These are phyloP conservation scores for Fraxinus ornus DNA, from an alignment of 305 asterid species.

Conservation along the genomic window DNA sequence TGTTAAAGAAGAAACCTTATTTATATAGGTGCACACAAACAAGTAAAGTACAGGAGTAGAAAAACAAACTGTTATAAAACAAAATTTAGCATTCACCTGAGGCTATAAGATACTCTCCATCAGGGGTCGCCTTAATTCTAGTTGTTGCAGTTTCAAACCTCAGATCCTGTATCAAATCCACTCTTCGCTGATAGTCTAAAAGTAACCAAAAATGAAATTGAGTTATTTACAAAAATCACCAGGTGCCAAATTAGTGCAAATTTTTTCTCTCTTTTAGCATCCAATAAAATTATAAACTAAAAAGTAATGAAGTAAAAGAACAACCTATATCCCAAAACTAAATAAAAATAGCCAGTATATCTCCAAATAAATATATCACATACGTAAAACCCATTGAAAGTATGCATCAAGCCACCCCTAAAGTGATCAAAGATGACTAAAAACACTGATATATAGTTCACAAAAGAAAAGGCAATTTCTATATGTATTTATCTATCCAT, in stretches of 20 bases:
- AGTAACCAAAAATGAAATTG: constrained; percentile 11
- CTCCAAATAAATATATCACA: not conserved
- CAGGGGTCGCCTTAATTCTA: constrained; percentile 76
- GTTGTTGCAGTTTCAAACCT: constrained; percentile 83
- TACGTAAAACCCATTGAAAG: not conserved
- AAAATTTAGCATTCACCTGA: constrained; percentile 53
- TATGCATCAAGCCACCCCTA: not conserved
- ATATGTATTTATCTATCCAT: not conserved
- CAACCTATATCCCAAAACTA: not conserved
- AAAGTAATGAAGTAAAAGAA: not conserved
- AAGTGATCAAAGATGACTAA: not conserved
- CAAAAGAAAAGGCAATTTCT: not conserved
- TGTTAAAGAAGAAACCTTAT: constrained; percentile 10
- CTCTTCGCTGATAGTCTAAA: constrained; percentile 73
- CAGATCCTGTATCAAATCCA: constrained; percentile 87
- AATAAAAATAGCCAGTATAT: not conserved
- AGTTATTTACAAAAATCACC: constrained; percentile 13
- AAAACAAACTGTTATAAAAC: not conserved
- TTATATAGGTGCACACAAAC: not conserved
- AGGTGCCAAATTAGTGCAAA: not conserved
- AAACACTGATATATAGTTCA: not conserved
- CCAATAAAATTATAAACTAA: not conserved
- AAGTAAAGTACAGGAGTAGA: not conserved
- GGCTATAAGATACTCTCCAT: constrained; percentile 84
- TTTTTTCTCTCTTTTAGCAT: not conserved